Conservation (phyloP, 306 rosid species). For the Vicia faba region DNA sequence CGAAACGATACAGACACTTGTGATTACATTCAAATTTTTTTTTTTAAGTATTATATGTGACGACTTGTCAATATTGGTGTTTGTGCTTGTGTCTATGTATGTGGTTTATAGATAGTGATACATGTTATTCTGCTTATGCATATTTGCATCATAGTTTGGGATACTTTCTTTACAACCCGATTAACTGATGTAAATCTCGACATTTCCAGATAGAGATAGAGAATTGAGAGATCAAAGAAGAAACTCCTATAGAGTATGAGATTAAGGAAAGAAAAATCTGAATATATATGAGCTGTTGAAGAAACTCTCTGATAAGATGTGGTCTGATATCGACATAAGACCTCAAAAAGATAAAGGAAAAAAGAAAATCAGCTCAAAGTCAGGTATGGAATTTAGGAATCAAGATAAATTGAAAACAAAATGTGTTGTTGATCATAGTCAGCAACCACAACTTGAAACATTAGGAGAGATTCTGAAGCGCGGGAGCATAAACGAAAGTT, state of each 20-base stretch:
- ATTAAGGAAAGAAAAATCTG: slow-evolving; percentile 29
- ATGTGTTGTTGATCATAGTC: slow-evolving; percentile 41
- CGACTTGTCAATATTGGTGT: too few species aligned
- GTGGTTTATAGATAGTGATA: too few species aligned
- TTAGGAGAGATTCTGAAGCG: slow-evolving; percentile 33
- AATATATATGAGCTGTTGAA: slow-evolving; percentile 41
- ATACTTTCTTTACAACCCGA: neutral
- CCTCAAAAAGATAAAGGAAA: slow-evolving; percentile 48
- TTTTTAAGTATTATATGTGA: too few species aligned
- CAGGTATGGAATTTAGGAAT: slow-evolving; percentile 46
- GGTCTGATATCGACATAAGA: slow-evolving; percentile 43
- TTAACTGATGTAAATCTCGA: slow-evolving; percentile 28
- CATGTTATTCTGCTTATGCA: neutral
- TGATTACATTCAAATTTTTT: too few species aligned
- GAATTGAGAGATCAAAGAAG: slow-evolving; percentile 4
- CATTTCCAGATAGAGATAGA: slow-evolving; percentile 25
- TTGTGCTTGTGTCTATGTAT: too few species aligned
- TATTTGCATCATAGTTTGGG: neutral
- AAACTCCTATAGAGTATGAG: slow-evolving; percentile 24
- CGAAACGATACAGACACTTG: too few species aligned
- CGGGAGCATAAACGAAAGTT: slow-evolving; percentile 46
- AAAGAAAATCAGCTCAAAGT: slow-evolving; percentile 44
- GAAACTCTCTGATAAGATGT: slow-evolving; percentile 51
- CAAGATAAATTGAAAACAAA: slow-evolving; percentile 43
- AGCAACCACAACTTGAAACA: slow-evolving; percentile 36